These are phyloP conservation scores for Botryotinia globosa DNA, from an alignment of 2,329 filamentous ascomycete species.

Conservation along the genomic window DNA sequence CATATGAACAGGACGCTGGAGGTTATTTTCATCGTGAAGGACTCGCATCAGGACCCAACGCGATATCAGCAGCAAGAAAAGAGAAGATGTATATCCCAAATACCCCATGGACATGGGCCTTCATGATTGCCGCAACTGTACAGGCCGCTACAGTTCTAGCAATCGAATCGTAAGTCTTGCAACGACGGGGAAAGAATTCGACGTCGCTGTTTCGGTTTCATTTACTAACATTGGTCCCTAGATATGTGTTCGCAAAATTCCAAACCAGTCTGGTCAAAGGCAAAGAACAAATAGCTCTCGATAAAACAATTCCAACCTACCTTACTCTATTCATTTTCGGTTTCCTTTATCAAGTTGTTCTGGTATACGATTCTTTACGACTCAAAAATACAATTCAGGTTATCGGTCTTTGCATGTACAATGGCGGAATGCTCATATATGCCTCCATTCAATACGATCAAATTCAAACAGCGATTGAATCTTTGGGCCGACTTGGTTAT, in stretches of 20 bases:
- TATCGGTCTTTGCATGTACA: constrained; percentile 91
- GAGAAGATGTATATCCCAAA: constrained; percentile 67
- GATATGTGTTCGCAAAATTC: constrained; percentile 89
- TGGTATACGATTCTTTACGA: constrained; percentile 90
- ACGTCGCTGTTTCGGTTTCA: constrained; percentile 18
- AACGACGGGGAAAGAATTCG: background rate
- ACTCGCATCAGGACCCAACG: constrained; percentile 27
- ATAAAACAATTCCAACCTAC: constrained; percentile 85
- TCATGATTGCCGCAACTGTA: constrained; percentile 68
- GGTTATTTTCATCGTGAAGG: constrained; percentile 38
- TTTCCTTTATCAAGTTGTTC: constrained; percentile 84
- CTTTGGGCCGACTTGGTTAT: constrained; percentile 50
- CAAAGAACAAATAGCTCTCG: constrained; percentile 53
- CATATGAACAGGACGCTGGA: constrained; percentile 39
- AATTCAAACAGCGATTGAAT: constrained; percentile 68
- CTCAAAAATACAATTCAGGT: constrained; percentile 98
- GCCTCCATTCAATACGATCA: constrained; percentile 91
- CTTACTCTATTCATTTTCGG: constrained; percentile 96
- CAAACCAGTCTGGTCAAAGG: constrained; percentile 57
- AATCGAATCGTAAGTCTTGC: constrained; percentile 75
- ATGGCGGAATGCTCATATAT: constrained; percentile 87
- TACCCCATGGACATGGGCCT: constrained; percentile 84
- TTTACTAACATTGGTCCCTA: constrained; percentile 23
- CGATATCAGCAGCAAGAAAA: constrained; percentile 26
- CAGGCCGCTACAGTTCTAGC: constrained; percentile 79